Evolutionary conservation across 2,329 filamentous ascomycete species (phyloP), one percentile per base, ranked within the genome.

Genomic region (Monosporascus sp.): DNA sequence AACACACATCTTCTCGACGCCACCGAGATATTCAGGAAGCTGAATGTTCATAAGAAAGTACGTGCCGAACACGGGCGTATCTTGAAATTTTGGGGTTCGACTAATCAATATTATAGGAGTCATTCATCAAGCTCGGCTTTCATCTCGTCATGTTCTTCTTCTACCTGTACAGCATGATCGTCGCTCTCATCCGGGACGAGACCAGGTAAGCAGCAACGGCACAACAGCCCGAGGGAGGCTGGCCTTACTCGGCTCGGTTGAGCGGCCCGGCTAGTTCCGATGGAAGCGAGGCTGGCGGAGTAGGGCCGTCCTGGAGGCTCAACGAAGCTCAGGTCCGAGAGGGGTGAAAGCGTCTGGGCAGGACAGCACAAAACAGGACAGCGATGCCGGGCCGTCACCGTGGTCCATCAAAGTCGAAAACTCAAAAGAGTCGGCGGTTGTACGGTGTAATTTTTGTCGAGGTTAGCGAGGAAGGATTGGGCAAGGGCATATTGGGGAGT

Each of bases 111-210:
- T 43, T 44, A 19, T 61, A 96, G 92, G 94, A 99, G 84, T 97
- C 94, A 0, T 99, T 99, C 74, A 87, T 94, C 78, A 99, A 99
- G 79, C 89, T 99, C 44, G 94, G 93, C 53, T 99, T 99, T 82
- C 94, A 99, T 75, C 80, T 99, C 56, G 74, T 99, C 77, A 97
- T 99, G 91, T 99, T 99, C 84, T 99, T 99, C 86, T 99, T 97
- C 84, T 99, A 99, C 78, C 88, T 99, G 53, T 96, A 96, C 84
- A 95, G 89, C 86, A 95, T 94, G 89, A 94, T 94, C 65, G 93
- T 97, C 60, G 93, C 94, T 62, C 82, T 99, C 59, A 99, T 99
- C 79, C 87, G 88, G 69, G 94, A 97, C 74, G 94, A 99, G 77
- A 84, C 88, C 56, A 84, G 91, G 74, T 96, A 87, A 86, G 53